phyloP scores from a whole-genome alignment of 2,329 filamentous ascomycete genomes.

The Phaeosphaeriaceae sp. region DNA sequence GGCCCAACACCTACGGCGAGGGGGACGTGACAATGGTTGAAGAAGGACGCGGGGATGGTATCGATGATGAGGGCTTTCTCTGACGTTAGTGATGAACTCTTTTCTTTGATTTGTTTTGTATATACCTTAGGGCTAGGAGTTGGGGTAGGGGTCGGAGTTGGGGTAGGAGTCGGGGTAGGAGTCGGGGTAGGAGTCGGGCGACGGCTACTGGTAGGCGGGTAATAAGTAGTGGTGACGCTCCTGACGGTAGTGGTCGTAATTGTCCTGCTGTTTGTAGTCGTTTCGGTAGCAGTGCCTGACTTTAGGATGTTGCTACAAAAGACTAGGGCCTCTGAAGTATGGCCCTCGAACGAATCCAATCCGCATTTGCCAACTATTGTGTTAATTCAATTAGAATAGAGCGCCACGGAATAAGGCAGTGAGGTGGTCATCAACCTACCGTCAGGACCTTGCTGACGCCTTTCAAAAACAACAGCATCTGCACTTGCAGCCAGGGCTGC shows the following conservation, averaged over 20 bases:
- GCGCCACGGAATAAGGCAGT: neutral
- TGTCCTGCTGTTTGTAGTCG: conserved; percentile 24
- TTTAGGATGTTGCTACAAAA: conserved; percentile 40
- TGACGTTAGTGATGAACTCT: too few relatives aligned
- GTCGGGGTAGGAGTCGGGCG: conserved; percentile 11
- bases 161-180: conserved; percentile 17
- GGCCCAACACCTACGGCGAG: conserved; percentile 27
- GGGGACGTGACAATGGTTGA: conserved; percentile 21
- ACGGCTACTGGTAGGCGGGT: conserved; percentile 19
- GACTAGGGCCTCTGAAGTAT: conserved; percentile 36
- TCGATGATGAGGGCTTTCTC: conserved; percentile 5
- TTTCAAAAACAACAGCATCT: conserved; percentile 27
- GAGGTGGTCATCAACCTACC: conserved; percentile 23
- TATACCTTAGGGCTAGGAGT: conserved; percentile 10
- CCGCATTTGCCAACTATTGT: conserved; percentile 30
- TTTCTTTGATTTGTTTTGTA: neutral
- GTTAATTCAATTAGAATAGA: conserved; percentile 3
- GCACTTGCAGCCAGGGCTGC: conserved; percentile 30
- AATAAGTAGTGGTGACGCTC: conserved; percentile 31
- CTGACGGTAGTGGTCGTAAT: conserved; percentile 29
- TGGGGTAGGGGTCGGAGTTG: conserved; percentile 17
- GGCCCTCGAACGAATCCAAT: conserved; percentile 38
- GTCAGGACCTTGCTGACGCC: conserved; percentile 33
- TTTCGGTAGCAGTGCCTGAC: conserved; percentile 33
- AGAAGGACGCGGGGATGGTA: conserved; percentile 16